Conservation (phyloP, 192 early-diverging fungal genomes). For the Entomortierella chlamydospora region DNA sequence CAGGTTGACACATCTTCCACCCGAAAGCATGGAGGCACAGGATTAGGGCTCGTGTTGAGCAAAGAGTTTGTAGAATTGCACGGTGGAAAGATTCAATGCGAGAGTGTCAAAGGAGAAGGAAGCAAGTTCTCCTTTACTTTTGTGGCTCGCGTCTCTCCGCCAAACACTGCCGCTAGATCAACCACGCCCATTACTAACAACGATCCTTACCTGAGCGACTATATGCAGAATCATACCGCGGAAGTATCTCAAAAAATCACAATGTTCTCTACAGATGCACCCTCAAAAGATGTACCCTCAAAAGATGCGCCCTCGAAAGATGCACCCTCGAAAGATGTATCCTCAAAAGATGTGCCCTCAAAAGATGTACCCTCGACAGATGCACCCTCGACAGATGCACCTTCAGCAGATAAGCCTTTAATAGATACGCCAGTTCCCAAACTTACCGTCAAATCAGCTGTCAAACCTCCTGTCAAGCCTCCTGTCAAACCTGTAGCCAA, state of each 20-base stretch:
- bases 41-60: conserved; percentile 85
- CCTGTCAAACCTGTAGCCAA: neutral
- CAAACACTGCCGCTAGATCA: conserved; percentile 49
- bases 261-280: no score
- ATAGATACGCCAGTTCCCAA: no score
- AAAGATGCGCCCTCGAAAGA: no score
- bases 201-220: conserved; percentile 26
- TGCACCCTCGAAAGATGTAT: no score
- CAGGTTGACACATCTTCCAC: conserved; percentile 87
- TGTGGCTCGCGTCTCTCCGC: conserved; percentile 59
- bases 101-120: conserved; percentile 75
- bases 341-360: conserved; percentile 17
- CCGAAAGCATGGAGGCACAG: conserved; percentile 87
- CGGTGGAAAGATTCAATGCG: conserved; percentile 79
- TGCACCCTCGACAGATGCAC: no score
- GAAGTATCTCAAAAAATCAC: no score
- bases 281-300: no score
- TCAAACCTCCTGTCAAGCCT: neutral
- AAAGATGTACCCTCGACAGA: no score
- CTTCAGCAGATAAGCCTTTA: no score
- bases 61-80: conserved; percentile 81
- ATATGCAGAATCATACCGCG: no score
- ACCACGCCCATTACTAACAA: conserved; percentile 58
- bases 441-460: no score
- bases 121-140: conserved; percentile 82